Evolutionary conservation across 1,139 yeast genomes (phyloP).

Genomic region (Hansenula anomala): DNA sequence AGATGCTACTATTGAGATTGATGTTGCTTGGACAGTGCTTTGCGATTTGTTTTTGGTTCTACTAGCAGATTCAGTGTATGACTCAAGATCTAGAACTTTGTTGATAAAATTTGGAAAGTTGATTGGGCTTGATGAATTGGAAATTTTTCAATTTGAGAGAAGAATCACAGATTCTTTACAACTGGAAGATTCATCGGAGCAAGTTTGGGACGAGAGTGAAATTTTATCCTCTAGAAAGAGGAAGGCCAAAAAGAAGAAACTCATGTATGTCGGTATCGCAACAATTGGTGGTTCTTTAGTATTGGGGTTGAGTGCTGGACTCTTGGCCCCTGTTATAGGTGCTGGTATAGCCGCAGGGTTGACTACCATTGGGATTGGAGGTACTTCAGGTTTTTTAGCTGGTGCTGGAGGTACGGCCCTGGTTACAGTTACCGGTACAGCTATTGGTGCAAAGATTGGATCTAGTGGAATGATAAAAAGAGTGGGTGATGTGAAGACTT

Average conservation of each 20-base stretch:
- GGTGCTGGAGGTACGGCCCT: constrained; percentile 97
- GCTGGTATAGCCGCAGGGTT: constrained; percentile 98
- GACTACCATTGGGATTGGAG: constrained; percentile 89
- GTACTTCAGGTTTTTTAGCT: constrained; percentile 87
- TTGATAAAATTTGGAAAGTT: constrained; percentile 60
- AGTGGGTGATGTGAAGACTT: constrained; percentile 88
- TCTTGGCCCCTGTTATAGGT: constrained; percentile 95
- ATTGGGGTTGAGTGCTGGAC: constrained; percentile 90
- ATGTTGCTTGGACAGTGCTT: constrained; percentile 86
- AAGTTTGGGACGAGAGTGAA: constrained; percentile 70
- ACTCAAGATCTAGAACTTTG: constrained; percentile 79
- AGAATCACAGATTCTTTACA: constrained; percentile 87
- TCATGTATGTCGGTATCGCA: constrained; percentile 90
- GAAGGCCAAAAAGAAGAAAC: constrained; percentile 57
- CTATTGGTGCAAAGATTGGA: constrained; percentile 89
- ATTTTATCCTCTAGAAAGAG: constrained; percentile 68
- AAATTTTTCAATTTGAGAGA: constrained; percentile 84
- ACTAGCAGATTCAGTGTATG: constrained; percentile 82
- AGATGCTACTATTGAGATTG: constrained; percentile 49
- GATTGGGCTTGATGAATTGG: constrained; percentile 55
- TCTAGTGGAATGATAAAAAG: constrained; percentile 79
- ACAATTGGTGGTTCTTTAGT: constrained; percentile 97
- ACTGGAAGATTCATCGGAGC: constrained; percentile 70
- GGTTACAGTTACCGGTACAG: constrained; percentile 88
- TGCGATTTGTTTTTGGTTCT: constrained; percentile 84